phyloP scores from a whole-genome alignment of 2,329 filamentous ascomycete genomes.

The Ophiocordyceps camponoti-saundersi region DNA sequence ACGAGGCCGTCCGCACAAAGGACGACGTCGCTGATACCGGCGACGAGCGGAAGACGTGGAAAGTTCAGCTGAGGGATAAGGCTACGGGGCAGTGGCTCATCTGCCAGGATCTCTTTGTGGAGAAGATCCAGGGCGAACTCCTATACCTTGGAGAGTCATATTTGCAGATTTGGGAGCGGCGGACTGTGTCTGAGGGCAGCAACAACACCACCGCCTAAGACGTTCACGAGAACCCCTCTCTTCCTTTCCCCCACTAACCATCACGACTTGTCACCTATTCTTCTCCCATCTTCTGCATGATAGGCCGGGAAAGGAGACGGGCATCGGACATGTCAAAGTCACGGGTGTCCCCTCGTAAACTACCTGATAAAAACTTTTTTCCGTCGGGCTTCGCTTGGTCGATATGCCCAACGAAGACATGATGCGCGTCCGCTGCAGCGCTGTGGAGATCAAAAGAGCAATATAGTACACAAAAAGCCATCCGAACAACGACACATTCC shows the following conservation, averaged over 20 bases:
- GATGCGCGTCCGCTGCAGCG: not conserved
- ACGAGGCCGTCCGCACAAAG: constrained; percentile 59
- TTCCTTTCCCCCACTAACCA: not conserved
- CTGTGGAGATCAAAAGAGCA: not conserved
- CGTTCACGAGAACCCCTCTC: not conserved
- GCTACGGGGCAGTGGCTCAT: constrained; percentile 78
- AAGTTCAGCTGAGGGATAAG: constrained; percentile 74
- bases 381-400: not conserved
- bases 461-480: not conserved
- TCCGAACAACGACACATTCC: not conserved
- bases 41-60: constrained; percentile 82
- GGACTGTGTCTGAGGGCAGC: constrained; percentile 30
- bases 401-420: not conserved
- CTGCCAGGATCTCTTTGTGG: constrained; percentile 85
- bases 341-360: not conserved
- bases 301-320: not conserved
- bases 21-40: constrained; percentile 82
- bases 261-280: not conserved
- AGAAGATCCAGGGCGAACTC: constrained; percentile 74
- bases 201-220: constrained; percentile 12
- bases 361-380: not conserved
- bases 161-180: constrained; percentile 88
- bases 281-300: not conserved
- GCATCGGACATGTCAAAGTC: not conserved
- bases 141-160: constrained; percentile 89